Conservation (phyloP, 371 early-diverging fungal genomes). For the Apophysomyces variabilis region DNA sequence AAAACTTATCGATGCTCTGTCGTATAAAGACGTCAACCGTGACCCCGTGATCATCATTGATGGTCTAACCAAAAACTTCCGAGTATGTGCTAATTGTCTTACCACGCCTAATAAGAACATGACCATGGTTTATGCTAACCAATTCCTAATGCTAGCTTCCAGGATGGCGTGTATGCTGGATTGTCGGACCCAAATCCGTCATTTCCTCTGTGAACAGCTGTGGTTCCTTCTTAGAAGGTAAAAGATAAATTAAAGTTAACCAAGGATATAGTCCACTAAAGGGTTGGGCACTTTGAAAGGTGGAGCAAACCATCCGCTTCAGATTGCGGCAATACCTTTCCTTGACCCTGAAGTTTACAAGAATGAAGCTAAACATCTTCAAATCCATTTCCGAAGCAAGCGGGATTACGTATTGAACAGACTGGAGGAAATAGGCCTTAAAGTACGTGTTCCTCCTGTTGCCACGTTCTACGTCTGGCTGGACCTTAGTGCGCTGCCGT, state of each 20-base stretch:
- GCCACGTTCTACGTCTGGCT: slow-evolving; percentile 60
- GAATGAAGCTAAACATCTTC: slow-evolving; percentile 45
- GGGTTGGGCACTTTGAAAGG: slow-evolving; percentile 16
- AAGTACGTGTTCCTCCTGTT: slow-evolving; percentile 39
- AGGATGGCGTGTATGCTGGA: slow-evolving; percentile 59
- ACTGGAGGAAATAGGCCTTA: slow-evolving; percentile 43
- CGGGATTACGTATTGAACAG: slow-evolving; percentile 46
- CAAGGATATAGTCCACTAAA: not conserved
- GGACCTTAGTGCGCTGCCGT: slow-evolving; percentile 41
- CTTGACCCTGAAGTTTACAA: slow-evolving; percentile 41
- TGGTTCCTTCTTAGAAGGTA: slow-evolving; percentile 53
- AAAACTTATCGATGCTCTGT: too few species aligned
- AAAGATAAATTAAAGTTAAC: not conserved
- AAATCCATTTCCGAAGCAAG: slow-evolving; percentile 48
- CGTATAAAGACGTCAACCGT: slow-evolving; percentile 39
- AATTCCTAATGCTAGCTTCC: slow-evolving; percentile 29
- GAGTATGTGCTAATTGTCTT: slow-evolving; percentile 23
- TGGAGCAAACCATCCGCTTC: slow-evolving; percentile 57
- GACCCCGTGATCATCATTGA: slow-evolving; percentile 54
- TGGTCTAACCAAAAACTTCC: slow-evolving; percentile 52
- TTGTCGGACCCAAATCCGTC: slow-evolving; percentile 51
- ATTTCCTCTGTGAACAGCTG: slow-evolving; percentile 49
- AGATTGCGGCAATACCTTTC: slow-evolving; percentile 51
- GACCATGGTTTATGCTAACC: not conserved
- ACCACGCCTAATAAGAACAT: not conserved